Conservation (phyloP, 2,329 filamentous ascomycete species). For the Apiospora pterosperma region DNA sequence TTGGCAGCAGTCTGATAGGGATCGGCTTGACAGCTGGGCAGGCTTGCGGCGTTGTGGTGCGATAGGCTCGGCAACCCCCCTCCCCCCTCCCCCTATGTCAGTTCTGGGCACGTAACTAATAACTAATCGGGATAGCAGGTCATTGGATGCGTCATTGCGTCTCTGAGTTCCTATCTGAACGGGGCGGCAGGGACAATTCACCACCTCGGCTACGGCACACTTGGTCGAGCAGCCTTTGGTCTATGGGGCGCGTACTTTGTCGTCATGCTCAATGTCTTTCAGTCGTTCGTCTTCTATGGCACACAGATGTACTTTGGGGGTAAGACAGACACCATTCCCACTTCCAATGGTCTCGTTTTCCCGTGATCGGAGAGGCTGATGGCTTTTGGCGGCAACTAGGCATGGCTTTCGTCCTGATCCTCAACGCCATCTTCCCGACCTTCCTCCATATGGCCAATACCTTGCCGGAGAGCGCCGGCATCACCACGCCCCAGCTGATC, state of each 20-base stretch:
- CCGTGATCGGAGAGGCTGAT: neutral
- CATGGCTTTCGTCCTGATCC: slow-evolving; percentile 14
- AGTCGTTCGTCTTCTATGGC: slow-evolving; percentile 13
- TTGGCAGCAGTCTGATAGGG: slow-evolving; percentile 12
- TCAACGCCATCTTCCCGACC: slow-evolving; percentile 11
- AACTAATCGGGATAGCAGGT: neutral
- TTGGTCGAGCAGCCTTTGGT: slow-evolving; percentile 12
- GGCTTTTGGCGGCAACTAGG: slow-evolving; percentile 2
- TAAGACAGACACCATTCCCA: too few species aligned
- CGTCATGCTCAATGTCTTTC: slow-evolving; percentile 13
- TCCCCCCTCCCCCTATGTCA: neutral
- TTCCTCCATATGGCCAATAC: slow-evolving; percentile 13
- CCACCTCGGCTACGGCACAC: slow-evolving; percentile 12
- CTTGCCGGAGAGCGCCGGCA: slow-evolving; percentile 13
- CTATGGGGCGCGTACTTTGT: slow-evolving; percentile 14
- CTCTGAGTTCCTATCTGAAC: slow-evolving; percentile 12
- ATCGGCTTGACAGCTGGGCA: slow-evolving; percentile 12
- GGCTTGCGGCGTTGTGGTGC: slow-evolving; percentile 11
- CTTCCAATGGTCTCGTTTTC: too few species aligned
- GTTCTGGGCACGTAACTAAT: neutral
- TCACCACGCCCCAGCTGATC: slow-evolving; percentile 28
- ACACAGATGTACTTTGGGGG: slow-evolving; percentile 15
- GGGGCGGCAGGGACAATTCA: slow-evolving; percentile 13
- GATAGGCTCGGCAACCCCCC: neutral
- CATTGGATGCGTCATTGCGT: slow-evolving; percentile 11